Conservation (phyloP, 352 stramenopile species). For the Saprolegnia diclina region DNA sequence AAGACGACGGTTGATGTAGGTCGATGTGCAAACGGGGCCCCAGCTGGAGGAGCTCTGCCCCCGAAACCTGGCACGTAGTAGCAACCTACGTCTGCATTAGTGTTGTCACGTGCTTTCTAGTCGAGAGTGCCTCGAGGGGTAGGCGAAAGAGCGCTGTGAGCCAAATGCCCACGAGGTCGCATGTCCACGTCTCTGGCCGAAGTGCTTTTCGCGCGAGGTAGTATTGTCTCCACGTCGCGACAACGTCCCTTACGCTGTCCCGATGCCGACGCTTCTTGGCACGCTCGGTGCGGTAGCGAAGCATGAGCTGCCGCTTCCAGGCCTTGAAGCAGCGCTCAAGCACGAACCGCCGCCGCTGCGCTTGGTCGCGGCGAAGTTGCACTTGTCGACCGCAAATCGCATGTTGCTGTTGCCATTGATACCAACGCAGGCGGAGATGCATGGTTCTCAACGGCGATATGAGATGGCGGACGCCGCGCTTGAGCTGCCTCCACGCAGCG, state of each 20-base stretch:
- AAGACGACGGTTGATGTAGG: neutral
- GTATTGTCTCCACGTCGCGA: neutral
- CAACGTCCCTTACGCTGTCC: neutral
- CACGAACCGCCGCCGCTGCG: neutral
- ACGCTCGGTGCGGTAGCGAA: neutral
- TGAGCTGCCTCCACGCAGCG: neutral
- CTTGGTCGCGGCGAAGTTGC: neutral
- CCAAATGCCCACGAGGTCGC: slow-evolving; percentile 15
- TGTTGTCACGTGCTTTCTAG: no score
- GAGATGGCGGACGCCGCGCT: neutral
- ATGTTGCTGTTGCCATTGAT: neutral
- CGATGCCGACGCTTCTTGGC: neutral
- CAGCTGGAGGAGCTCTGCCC: slow-evolving; percentile 5
- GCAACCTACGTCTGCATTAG: neutral
- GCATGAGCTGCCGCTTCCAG: slow-evolving; percentile 5
- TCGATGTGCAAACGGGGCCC: neutral
- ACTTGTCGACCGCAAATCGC: neutral
- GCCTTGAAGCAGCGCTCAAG: neutral
- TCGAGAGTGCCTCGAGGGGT: neutral
- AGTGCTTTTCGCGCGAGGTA: neutral
- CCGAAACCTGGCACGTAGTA: neutral
- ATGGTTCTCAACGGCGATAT: neutral
- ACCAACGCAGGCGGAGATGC: neutral
- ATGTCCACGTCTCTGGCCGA: slow-evolving; percentile 8
- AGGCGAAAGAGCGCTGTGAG: slow-evolving; percentile 13